Evolutionary conservation across 768 basidiomycete species (phyloP).

Genomic region (Aureoboletus auriporus): DNA sequence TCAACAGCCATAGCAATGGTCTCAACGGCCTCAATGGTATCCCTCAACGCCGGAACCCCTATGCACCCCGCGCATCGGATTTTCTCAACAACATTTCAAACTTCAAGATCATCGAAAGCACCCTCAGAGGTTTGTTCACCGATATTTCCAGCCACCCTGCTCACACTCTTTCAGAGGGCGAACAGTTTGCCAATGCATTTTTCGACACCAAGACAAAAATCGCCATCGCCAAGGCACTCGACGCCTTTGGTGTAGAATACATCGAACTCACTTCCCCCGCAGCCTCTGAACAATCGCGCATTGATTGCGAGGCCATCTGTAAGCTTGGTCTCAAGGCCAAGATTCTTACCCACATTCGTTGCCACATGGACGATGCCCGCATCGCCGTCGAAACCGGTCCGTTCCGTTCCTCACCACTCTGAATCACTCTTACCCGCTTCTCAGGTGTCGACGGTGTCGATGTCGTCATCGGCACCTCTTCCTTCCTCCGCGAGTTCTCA

Average conservation of each 20-base stretch:
- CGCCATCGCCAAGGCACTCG: conserved; percentile 92
- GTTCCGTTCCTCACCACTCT: conserved; percentile 12
- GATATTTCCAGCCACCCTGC: conserved; percentile 32
- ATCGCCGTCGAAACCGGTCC: conserved; percentile 96
- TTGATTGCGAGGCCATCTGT: conserved; percentile 97
- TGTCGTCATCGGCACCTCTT: conserved; percentile 98
- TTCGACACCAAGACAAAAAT: conserved; percentile 99
- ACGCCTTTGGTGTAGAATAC: conserved; percentile 99
- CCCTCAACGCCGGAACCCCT: conserved; percentile 69
- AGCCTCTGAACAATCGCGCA: not conserved
- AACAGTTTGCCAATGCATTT: conserved; percentile 99
- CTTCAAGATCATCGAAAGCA: conserved; percentile 97
- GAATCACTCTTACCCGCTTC: not conserved
- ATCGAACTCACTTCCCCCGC: conserved; percentile 87
- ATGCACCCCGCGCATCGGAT: conserved; percentile 87
- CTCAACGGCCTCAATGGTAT: conserved; percentile 46
- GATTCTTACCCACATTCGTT: conserved; percentile 98
- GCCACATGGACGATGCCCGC: conserved; percentile 99
- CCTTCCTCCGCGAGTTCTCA: conserved; percentile 98
- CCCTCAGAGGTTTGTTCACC: conserved; percentile 71
- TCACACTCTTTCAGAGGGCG: conserved; percentile 65
- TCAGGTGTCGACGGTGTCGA: conserved; percentile 97
- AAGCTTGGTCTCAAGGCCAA: conserved; percentile 95
- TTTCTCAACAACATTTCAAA: conserved; percentile 88
- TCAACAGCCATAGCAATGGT: conserved; percentile 38